These are phyloP conservation scores for Cicer chorassanicum DNA, from an alignment of 306 rosid species.

Conservation along the genomic window DNA sequence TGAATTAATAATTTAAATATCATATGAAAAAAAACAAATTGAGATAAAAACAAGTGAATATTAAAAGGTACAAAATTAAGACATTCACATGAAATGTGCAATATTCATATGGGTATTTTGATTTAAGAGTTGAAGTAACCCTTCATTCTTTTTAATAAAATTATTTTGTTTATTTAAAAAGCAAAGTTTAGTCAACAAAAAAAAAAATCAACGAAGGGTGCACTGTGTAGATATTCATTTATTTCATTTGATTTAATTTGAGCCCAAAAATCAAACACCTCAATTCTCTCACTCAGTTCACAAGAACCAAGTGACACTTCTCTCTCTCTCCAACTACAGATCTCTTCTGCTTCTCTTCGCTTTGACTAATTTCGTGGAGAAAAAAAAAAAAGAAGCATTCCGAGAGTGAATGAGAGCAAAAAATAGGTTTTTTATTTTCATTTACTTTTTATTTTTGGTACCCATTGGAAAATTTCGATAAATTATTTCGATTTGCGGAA, in stretches of 20 bases:
- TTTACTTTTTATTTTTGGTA: neutral
- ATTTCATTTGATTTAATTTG: neutral
- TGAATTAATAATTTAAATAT: too few species aligned
- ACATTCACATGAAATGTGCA: too few species aligned
- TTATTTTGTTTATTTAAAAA: too few species aligned
- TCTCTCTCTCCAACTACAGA: constrained; percentile 36
- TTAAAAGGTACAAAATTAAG: too few species aligned
- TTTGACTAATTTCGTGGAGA: constrained; percentile 10
- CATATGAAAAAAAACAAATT: too few species aligned
- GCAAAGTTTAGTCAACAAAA: neutral
- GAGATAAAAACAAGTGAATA: too few species aligned
- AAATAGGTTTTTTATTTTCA: neutral
- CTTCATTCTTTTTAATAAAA: too few species aligned
- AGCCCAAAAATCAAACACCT: constrained; percentile 10
- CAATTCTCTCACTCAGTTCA: constrained; percentile 10
- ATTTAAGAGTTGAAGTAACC: too few species aligned
- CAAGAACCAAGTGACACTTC: constrained; percentile 40
- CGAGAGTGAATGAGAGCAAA: neutral
- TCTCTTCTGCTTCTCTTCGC: constrained; percentile 30
- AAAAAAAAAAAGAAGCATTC: neutral
- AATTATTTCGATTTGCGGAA: constrained; percentile 8
- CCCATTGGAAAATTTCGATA: constrained; percentile 14
- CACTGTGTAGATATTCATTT: neutral
- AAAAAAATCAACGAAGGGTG: neutral
- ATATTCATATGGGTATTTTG: too few species aligned